These are phyloP conservation scores for Aspergillus baeticus DNA, from an alignment of 495 filamentous ascomycete species.

Conservation along the genomic window DNA sequence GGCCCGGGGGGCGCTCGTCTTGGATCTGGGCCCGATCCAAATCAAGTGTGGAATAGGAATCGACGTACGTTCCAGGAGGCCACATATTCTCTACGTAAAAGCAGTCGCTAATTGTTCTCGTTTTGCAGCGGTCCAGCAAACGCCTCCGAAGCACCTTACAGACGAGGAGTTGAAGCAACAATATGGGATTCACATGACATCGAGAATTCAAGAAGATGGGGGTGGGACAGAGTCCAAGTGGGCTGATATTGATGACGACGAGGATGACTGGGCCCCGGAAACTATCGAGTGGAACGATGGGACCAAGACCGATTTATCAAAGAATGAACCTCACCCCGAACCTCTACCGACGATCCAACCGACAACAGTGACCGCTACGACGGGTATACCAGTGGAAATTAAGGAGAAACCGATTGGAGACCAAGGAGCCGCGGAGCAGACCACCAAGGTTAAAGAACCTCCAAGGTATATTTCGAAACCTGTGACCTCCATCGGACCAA, in stretches of 20 bases:
- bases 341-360: constrained; percentile 26
- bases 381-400: not conserved
- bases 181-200: constrained; percentile 95
- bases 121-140: constrained; percentile 65
- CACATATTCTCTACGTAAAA: no score
- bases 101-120: constrained; percentile 25
- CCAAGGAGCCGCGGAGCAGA: constrained; percentile 27
- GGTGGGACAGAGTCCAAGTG: constrained; percentile 85
- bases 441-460: constrained; percentile 26
- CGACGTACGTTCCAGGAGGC: constrained; percentile 61
- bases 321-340: constrained; percentile 42
- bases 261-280: constrained; percentile 97
- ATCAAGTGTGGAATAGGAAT: constrained; percentile 96
- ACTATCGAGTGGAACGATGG: constrained; percentile 97
- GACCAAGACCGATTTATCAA: constrained; percentile 84
- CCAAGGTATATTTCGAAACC: constrained; percentile 43
- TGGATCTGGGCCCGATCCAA: constrained; percentile 61
- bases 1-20: constrained; percentile 42
- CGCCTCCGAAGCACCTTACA: constrained; percentile 87
- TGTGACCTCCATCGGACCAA: constrained; percentile 49
- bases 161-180: constrained; percentile 96
- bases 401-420: constrained; percentile 19
- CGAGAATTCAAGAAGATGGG: constrained; percentile 79
- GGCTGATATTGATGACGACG: constrained; percentile 98
- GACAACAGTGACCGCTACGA: not conserved